Percentiles rank a stretch among this genome's conserved stretches.
These are phyloP conservation scores for Aspergillus conjunctus DNA, from an alignment of 495 filamentous ascomycete genomes.

Conservation along the genomic window DNA sequence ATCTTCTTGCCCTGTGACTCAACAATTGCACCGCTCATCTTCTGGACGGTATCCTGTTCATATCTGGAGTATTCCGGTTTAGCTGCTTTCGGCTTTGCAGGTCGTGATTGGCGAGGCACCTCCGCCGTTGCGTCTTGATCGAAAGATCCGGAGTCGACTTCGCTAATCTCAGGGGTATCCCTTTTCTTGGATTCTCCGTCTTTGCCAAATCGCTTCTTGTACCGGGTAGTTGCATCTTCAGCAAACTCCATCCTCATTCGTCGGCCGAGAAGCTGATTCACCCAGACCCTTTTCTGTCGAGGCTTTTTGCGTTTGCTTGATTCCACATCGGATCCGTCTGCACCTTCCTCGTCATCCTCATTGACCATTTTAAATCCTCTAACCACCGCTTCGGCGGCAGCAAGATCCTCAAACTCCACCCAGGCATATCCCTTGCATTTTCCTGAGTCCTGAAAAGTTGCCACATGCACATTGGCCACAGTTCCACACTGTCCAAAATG, in stretches of 20 bases:
- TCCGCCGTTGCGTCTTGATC: conserved; percentile 27
- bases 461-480: conserved; percentile 76
- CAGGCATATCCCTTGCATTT: conserved; percentile 98
- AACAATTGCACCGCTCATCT: conserved; percentile 76
- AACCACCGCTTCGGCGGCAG: conserved; percentile 75
- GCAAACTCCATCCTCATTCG: conserved; percentile 87
- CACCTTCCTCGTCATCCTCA: conserved; percentile 62
- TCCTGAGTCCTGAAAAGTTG: conserved; percentile 93
- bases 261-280: conserved; percentile 77
- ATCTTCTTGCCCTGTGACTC: conserved; percentile 80
- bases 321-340: conserved; percentile 48
- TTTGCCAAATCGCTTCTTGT: conserved; percentile 91
- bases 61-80: conserved; percentile 44
- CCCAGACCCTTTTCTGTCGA: conserved; percentile 72
- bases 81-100: conserved; percentile 28
- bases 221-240: conserved; percentile 81
- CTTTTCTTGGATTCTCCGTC: conserved; percentile 50
- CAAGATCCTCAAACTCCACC: conserved; percentile 82
- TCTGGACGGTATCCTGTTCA: conserved; percentile 48
- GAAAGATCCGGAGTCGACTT: conserved; percentile 23
- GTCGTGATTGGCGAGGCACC: conserved; percentile 25
- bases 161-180: conserved; percentile 29
- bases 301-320: conserved; percentile 54
- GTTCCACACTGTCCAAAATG: conserved; percentile 84
- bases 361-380: conserved; percentile 72